A percentile compares a stretch with the other conserved stretches of the same genome.
phyloP scores from a whole-genome alignment of 2,329 filamentous ascomycete species.

The Orbilia javanica region DNA sequence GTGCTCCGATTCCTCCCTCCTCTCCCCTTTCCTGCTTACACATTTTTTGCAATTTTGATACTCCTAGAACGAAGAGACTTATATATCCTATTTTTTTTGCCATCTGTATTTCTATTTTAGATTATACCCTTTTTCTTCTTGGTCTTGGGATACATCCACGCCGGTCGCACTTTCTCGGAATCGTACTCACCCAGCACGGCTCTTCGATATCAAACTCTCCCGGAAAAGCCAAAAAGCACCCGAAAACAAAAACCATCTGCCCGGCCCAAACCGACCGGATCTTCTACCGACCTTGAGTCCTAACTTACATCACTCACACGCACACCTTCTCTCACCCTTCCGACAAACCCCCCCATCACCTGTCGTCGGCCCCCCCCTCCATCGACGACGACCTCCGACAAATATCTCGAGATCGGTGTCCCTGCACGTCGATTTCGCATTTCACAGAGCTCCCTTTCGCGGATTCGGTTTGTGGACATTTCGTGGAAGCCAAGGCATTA shows the following conservation, averaged over 20 bases:
- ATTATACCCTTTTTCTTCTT: not conserved
- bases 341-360: conserved; percentile 23
- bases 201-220: conserved; percentile 26
- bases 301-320: conserved; percentile 42
- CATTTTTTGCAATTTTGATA: not conserved
- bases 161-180: conserved; percentile 16
- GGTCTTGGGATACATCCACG: not conserved
- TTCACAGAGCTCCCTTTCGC: conserved; percentile 47
- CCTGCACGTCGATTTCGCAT: conserved; percentile 34
- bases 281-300: not conserved
- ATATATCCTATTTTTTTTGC: not conserved
- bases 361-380: not conserved
- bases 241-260: conserved; percentile 2
- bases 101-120: not conserved
- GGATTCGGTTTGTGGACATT: conserved; percentile 43
- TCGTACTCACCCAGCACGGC: not conserved
- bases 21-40: not conserved
- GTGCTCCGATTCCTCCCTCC: not conserved
- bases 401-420: conserved; percentile 4
- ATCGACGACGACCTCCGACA: conserved; percentile 14
- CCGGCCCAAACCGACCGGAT: conserved; percentile 15
- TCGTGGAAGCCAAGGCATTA: conserved; percentile 42
- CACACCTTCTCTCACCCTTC: not conserved
- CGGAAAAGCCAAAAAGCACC: conserved; percentile 27
- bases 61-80: not conserved